Percentiles rank a stretch among this genome's conserved stretches.
These are phyloP conservation scores for Lyophyllum atratum DNA, from an alignment of 768 basidiomycete genomes.

Conservation along the genomic window DNA sequence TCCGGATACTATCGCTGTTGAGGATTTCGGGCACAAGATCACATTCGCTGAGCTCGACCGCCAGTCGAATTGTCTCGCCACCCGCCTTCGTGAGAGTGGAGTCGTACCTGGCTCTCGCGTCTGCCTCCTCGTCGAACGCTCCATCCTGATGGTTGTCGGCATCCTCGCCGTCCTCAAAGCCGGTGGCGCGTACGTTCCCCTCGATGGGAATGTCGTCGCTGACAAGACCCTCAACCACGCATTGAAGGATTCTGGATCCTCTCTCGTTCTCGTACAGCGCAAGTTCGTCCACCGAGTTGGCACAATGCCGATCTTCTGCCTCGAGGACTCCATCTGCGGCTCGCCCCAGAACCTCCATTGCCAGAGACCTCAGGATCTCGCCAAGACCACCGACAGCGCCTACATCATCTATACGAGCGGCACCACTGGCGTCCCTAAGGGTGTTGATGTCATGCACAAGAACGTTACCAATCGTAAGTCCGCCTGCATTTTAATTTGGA, in stretches of 20 bases:
- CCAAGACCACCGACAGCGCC: conserved; percentile 41
- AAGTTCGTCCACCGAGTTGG: conserved; percentile 37
- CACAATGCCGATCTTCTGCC: conserved; percentile 14
- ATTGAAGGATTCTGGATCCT: conserved; percentile 44
- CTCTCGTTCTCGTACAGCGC: conserved; percentile 43
- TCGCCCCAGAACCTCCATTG: conserved; percentile 29
- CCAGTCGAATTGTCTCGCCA: conserved; percentile 46
- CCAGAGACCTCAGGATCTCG: conserved; percentile 36
- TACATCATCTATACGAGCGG: conserved; percentile 67
- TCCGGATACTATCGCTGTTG: conserved; percentile 49
- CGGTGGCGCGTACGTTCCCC: conserved; percentile 57
- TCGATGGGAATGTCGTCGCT: conserved; percentile 58
- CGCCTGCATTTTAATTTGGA: conserved; percentile 10
- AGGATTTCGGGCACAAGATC: conserved; percentile 48
- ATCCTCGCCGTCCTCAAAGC: conserved; percentile 60
- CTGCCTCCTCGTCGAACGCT: conserved; percentile 55
- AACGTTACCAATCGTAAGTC: conserved; percentile 59
- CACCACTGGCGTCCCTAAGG: conserved; percentile 58
- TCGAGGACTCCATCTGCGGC: conserved; percentile 25
- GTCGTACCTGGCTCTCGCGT: conserved; percentile 50
- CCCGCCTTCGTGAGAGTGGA: conserved; percentile 40
- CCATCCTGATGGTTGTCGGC: conserved; percentile 52
- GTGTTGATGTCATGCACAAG: conserved; percentile 57
- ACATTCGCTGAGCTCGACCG: conserved; percentile 53
- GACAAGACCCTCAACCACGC: conserved; percentile 54